phyloP scores from a whole-genome alignment of 2,329 filamentous ascomycete genomes.

The Aspergillus aculeatus region DNA sequence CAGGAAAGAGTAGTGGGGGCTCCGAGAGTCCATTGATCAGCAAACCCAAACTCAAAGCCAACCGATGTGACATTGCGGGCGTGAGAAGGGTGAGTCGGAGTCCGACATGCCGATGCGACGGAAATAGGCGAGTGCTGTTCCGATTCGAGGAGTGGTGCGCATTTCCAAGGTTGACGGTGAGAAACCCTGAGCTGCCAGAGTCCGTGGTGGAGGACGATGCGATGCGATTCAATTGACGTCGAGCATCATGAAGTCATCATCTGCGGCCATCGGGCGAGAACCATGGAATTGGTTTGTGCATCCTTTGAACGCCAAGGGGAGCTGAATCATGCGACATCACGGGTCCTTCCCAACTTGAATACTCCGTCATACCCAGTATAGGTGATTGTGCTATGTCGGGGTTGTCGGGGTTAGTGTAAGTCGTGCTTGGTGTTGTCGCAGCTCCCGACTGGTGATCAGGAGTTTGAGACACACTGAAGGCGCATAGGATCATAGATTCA shows the following conservation, averaged over 20 bases:
- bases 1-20: not conserved
- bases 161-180: not conserved
- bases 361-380: not conserved
- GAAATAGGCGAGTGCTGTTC: not conserved
- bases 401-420: too few relatives aligned
- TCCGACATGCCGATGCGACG: not conserved
- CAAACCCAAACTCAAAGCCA: not conserved
- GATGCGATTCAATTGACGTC: not conserved
- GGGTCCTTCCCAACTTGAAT: not conserved
- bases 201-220: not conserved
- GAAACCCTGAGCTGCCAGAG: not conserved
- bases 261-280: not conserved
- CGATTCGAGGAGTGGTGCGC: not conserved
- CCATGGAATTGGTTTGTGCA: not conserved
- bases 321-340: not conserved
- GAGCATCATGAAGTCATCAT: constrained; percentile 8
- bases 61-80: not conserved
- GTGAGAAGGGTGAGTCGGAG: not conserved
- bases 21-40: not conserved
- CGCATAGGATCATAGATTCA: not conserved
- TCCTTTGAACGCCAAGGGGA: not conserved
- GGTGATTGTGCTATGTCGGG: not conserved
- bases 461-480: not conserved
- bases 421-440: not conserved
- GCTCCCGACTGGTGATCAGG: too few relatives aligned